phyloP scores from a whole-genome alignment of 768 basidiomycete species.

The Chalciporus pseudorubinellus region DNA sequence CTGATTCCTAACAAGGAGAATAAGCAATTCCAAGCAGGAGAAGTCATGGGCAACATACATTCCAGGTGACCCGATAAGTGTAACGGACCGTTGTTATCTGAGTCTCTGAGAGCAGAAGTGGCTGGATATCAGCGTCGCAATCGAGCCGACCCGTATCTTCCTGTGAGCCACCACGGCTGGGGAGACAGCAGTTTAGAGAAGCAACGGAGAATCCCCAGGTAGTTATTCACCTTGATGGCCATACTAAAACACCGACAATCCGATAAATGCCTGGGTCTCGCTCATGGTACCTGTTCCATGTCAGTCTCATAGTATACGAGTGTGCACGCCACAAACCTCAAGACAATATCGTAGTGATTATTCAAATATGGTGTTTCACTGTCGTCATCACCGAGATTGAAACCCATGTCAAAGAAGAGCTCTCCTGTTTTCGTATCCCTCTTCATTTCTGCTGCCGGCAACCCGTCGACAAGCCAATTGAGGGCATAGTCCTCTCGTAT shows the following conservation, averaged over 20 bases:
- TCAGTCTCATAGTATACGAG: too few species aligned
- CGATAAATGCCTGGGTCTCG: slow-evolving; percentile 70
- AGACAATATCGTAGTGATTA: slow-evolving; percentile 89
- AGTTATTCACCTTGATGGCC: slow-evolving; percentile 46
- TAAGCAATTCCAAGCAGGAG: not conserved
- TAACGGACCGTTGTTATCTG: slow-evolving; percentile 67
- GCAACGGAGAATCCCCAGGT: not conserved
- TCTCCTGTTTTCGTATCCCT: slow-evolving; percentile 75
- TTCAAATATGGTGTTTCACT: slow-evolving; percentile 69
- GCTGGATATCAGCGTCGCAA: slow-evolving; percentile 48
- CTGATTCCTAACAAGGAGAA: slow-evolving; percentile 59
- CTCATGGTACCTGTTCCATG: slow-evolving; percentile 66
- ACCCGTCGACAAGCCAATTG: slow-evolving; percentile 93
- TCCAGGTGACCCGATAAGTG: slow-evolving; percentile 87
- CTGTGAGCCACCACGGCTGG: slow-evolving; percentile 65
- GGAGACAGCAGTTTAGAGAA: slow-evolving; percentile 1
- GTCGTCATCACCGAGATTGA: slow-evolving; percentile 82
- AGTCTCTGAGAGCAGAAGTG: slow-evolving; percentile 62
- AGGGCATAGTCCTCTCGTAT: slow-evolving; percentile 90
- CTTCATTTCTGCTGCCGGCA: slow-evolving; percentile 94
- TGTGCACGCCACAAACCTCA: slow-evolving; percentile 47
- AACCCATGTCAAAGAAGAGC: slow-evolving; percentile 89
- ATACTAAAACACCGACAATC: slow-evolving; percentile 93
- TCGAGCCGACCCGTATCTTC: slow-evolving; percentile 37
- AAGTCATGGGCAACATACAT: slow-evolving; percentile 45